Evolutionary conservation across 352 stramenopile genomes (phyloP).

Genomic region (Phytophthora hibernalis): DNA sequence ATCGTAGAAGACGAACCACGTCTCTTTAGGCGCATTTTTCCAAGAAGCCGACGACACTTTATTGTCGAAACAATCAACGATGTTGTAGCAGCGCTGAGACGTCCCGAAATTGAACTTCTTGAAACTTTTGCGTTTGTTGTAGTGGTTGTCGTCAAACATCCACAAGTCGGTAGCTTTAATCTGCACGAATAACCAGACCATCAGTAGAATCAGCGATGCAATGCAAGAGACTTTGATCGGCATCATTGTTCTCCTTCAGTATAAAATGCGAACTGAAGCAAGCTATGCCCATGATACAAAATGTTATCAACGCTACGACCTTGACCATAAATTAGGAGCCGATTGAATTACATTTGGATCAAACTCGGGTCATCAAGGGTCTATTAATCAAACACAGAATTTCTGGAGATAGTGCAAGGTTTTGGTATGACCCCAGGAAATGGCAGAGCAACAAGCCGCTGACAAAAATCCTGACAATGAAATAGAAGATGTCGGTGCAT

Average conservation of each 20-base stretch:
- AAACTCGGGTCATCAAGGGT: neutral
- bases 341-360: neutral
- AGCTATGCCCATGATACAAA: too few species aligned
- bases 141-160: conserved; percentile 31
- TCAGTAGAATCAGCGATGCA: conserved; percentile 6
- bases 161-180: conserved; percentile 25
- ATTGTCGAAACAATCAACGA: conserved; percentile 33
- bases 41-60: conserved; percentile 30
- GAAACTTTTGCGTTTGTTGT: conserved; percentile 34
- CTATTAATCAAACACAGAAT: neutral
- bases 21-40: conserved; percentile 21
- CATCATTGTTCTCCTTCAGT: neutral
- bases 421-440: neutral
- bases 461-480: too few species aligned
- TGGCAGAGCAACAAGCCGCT: too few species aligned
- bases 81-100: conserved; percentile 32
- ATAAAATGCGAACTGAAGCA: neutral
- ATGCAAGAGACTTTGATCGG: neutral
- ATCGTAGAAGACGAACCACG: conserved; percentile 36
- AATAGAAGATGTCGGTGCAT: too few species aligned
- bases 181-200: neutral
- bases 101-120: conserved; percentile 36
- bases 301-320: too few species aligned
- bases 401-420: neutral
- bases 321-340: neutral